phyloP scores from a whole-genome alignment of 2,329 filamentous ascomycete genomes.

The Claviceps digitariae region DNA sequence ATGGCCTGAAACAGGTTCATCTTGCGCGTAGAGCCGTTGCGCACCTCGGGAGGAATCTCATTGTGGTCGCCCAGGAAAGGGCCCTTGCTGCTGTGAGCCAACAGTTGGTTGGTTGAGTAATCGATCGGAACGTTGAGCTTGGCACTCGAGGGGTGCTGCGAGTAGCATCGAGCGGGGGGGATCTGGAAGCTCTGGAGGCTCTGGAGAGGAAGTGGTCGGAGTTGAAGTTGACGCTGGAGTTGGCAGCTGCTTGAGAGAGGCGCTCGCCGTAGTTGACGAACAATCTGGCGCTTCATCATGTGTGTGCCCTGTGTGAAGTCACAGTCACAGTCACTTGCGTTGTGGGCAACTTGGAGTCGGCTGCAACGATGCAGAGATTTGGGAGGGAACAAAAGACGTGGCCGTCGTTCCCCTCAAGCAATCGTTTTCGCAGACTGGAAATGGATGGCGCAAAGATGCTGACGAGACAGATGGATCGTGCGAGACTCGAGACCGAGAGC shows the following conservation, averaged over 20 bases:
- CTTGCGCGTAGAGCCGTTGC: constrained; percentile 61
- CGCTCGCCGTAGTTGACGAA: constrained; percentile 18
- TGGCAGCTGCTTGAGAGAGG: constrained; percentile 9
- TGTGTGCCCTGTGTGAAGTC: too few relatives aligned
- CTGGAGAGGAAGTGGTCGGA: constrained; percentile 5
- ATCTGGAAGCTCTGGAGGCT: constrained; percentile 5
- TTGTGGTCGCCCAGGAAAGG: constrained; percentile 49
- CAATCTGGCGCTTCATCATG: constrained; percentile 20
- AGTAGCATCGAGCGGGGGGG: constrained; percentile 26
- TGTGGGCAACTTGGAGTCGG: too few relatives aligned
- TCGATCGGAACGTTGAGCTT: constrained; percentile 76
- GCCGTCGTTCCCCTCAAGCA: too few relatives aligned
- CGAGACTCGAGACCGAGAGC: too few relatives aligned
- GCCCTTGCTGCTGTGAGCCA: constrained; percentile 62
- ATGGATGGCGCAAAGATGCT: too few relatives aligned
- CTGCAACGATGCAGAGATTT: too few relatives aligned
- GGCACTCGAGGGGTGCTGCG: constrained; percentile 44
- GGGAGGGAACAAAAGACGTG: too few relatives aligned
- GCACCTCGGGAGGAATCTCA: constrained; percentile 55
- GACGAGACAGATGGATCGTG: too few relatives aligned
- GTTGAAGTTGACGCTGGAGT: neutral
- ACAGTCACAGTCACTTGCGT: too few relatives aligned
- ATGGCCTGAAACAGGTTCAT: constrained; percentile 92
- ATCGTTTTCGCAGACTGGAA: too few relatives aligned
- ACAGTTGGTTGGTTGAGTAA: constrained; percentile 67